phyloP scores from a whole-genome alignment of 208 protist genomes.

The Crithidia acanthocephali region DNA sequence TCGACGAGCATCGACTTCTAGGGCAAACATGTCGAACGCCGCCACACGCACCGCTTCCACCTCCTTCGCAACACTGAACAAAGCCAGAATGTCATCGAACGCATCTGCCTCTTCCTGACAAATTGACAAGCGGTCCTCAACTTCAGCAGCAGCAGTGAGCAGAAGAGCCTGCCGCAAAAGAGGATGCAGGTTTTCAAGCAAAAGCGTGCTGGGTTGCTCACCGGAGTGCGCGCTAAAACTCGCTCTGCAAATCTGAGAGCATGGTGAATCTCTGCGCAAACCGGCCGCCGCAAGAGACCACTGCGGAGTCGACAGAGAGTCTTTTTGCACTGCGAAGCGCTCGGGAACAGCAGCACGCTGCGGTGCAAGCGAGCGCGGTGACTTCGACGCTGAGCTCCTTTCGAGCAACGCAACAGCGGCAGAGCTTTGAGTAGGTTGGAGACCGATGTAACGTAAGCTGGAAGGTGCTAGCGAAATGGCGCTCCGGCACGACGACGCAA shows the following conservation, averaged over 20 bases:
- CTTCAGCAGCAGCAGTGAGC: slow-evolving; percentile 44
- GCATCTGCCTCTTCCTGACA: slow-evolving; percentile 34
- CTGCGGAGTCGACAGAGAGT: not conserved
- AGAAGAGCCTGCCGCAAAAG: slow-evolving; percentile 53
- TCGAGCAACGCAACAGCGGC: not conserved
- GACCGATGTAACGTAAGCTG: slow-evolving; percentile 11
- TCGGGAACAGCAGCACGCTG: not conserved
- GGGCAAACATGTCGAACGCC: slow-evolving; percentile 53
- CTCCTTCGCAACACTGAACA: slow-evolving; percentile 39
- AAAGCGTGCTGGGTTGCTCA: not conserved
- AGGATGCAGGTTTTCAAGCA: slow-evolving; percentile 23
- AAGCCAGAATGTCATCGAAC: slow-evolving; percentile 38
- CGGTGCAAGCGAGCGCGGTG: not conserved
- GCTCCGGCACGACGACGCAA: slow-evolving; percentile 10
- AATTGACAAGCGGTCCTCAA: slow-evolving; percentile 45
- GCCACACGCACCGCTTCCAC: slow-evolving; percentile 49
- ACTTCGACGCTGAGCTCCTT: not conserved
- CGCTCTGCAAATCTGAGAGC: not conserved
- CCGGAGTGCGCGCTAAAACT: not conserved
- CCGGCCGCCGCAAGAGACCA: not conserved
- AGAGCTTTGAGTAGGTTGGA: not conserved
- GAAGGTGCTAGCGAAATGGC: slow-evolving; percentile 4
- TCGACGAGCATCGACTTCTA: slow-evolving; percentile 43
- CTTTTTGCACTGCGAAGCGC: not conserved
- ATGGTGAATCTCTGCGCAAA: not conserved